Evolutionary conservation across 805 yeast genomes (phyloP).

Genomic region (Candida maris): DNA sequence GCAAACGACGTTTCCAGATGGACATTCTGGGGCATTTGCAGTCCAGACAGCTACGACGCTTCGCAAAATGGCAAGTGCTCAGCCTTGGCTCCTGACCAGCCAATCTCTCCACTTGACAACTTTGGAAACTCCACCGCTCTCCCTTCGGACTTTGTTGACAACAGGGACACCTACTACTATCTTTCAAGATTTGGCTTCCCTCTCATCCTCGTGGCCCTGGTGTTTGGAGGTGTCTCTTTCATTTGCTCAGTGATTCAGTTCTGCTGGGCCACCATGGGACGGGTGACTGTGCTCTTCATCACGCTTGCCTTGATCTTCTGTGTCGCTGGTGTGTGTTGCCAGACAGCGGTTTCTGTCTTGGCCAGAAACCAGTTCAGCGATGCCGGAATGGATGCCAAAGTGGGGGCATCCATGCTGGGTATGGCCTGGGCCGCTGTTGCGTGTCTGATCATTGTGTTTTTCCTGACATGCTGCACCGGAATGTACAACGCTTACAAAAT

Average conservation of each 20-base stretch:
- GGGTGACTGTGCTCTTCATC: conserved; percentile 50
- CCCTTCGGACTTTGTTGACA: conserved; percentile 49
- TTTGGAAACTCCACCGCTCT: conserved; percentile 51
- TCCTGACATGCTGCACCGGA: conserved; percentile 49
- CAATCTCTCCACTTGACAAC: conserved; percentile 73
- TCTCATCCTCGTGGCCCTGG: conserved; percentile 54
- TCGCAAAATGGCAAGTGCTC: conserved; percentile 33
- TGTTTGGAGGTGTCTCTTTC: conserved; percentile 61
- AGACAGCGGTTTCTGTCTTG: conserved; percentile 75
- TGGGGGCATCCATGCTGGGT: conserved; percentile 60
- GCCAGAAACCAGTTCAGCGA: conserved; percentile 65
- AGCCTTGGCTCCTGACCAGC: conserved; percentile 59
- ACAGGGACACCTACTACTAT: conserved; percentile 59
- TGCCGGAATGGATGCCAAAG: conserved; percentile 39
- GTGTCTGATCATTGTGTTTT: conserved; percentile 45
- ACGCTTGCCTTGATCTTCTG: conserved; percentile 50
- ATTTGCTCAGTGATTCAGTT: conserved; percentile 51
- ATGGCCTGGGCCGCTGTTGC: conserved; percentile 70
- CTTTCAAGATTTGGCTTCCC: conserved; percentile 65
- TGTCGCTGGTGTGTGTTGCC: conserved; percentile 61
- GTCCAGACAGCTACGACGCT: conserved; percentile 28
- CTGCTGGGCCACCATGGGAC: conserved; percentile 53
- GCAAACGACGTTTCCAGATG: conserved; percentile 52
- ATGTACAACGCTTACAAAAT: conserved; percentile 47
- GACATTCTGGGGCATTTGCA: conserved; percentile 82